Evolutionary conservation across 1,139 yeast genomes (phyloP).

Genomic region (Schwanniomyces etchellsii): DNA sequence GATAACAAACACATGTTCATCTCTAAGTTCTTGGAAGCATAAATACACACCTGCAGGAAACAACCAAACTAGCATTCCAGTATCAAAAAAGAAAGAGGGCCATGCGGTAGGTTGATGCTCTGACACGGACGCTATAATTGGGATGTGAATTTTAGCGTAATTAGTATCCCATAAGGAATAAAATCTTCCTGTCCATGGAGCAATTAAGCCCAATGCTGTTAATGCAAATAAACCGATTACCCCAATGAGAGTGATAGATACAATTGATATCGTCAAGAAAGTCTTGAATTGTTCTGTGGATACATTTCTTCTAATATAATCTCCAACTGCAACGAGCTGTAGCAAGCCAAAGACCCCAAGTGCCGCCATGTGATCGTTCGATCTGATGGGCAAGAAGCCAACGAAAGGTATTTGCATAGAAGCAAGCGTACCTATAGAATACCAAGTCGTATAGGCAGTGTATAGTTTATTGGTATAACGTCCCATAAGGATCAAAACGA

Average conservation of each 20-base stretch:
- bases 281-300: conserved; percentile 71
- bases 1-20: conserved; percentile 90
- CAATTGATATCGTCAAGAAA: conserved; percentile 58
- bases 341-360: conserved; percentile 94
- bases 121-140: conserved; percentile 96
- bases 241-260: conserved; percentile 54
- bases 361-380: conserved; percentile 98
- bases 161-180: conserved; percentile 97
- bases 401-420: conserved; percentile 99
- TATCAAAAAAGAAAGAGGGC: conserved; percentile 97
- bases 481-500: conserved; percentile 89
- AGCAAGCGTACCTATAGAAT: conserved; percentile 90
- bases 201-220: conserved; percentile 89
- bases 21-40: conserved; percentile 81
- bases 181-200: conserved; percentile 99
- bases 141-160: conserved; percentile 96
- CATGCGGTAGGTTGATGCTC: conserved; percentile 99
- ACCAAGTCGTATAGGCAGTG: conserved; percentile 95
- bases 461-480: conserved; percentile 80
- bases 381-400: conserved; percentile 92
- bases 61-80: conserved; percentile 89
- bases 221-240: conserved; percentile 67
- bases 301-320: conserved; percentile 70
- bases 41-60: conserved; percentile 97
- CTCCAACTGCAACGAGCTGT: conserved; percentile 86